Evolutionary conservation across 257 asterid species (phyloP).

Genomic region (Voacanga thouarsii): DNA sequence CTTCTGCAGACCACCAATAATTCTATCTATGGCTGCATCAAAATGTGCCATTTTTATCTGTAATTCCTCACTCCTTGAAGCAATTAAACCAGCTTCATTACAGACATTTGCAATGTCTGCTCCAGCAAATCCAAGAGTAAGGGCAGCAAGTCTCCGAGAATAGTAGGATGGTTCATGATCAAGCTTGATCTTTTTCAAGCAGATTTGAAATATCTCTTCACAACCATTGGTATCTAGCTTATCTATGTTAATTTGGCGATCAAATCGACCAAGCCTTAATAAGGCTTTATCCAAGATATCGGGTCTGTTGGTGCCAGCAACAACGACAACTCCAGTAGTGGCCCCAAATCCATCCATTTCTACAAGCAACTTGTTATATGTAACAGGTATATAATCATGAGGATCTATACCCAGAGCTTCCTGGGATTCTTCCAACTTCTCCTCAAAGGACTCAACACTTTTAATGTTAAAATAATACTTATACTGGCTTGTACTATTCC

Average conservation of each 20-base stretch:
- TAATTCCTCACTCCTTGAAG: slow-evolving; percentile 65
- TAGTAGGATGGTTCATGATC: slow-evolving; percentile 64
- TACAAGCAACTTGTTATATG: slow-evolving; percentile 95
- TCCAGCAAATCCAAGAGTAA: slow-evolving; percentile 94
- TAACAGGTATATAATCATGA: slow-evolving; percentile 73
- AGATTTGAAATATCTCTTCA: slow-evolving; percentile 84
- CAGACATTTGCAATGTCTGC: slow-evolving; percentile 95
- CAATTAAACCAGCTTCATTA: slow-evolving; percentile 89
- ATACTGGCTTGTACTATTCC: slow-evolving; percentile 44
- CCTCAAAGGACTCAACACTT: slow-evolving; percentile 87
- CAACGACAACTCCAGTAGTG: slow-evolving; percentile 85
- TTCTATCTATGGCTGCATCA: slow-evolving; percentile 84
- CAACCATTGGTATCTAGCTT: slow-evolving; percentile 93
- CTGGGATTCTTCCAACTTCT: slow-evolving; percentile 91
- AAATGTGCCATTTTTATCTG: slow-evolving; percentile 69
- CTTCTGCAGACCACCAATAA: slow-evolving; percentile 92
- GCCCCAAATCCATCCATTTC: slow-evolving; percentile 97
- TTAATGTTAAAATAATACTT: slow-evolving; percentile 78
- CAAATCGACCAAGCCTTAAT: slow-evolving; percentile 93
- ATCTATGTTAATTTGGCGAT: slow-evolving; percentile 78
- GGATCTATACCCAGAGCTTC: slow-evolving; percentile 73
- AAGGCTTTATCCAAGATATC: slow-evolving; percentile 86
- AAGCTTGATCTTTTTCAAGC: slow-evolving; percentile 74
- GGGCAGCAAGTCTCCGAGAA: slow-evolving; percentile 91
- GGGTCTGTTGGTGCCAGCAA: slow-evolving; percentile 90